Evolutionary conservation across 768 basidiomycete species (phyloP).

Genomic region (Tulasnella calospora): DNA sequence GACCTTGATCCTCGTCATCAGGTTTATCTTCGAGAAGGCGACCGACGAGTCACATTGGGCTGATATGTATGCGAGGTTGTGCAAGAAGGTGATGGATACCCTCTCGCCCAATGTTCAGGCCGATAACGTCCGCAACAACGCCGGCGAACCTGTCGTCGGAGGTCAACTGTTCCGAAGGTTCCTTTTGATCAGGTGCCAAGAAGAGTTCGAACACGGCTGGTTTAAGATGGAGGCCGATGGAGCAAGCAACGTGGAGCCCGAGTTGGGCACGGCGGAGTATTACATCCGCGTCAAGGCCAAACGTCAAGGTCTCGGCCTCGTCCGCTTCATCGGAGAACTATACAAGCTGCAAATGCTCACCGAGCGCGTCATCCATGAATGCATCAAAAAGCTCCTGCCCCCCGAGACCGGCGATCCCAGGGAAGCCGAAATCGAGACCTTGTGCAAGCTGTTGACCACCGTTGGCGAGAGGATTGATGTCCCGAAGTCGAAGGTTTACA

Average conservation of each 20-base stretch:
- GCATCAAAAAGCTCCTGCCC: slow-evolving; percentile 41
- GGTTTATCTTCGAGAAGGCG: slow-evolving; percentile 45
- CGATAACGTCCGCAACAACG: slow-evolving; percentile 35
- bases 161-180: slow-evolving; percentile 47
- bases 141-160: slow-evolving; percentile 40
- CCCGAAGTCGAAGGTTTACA: slow-evolving; percentile 35
- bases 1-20: slow-evolving; percentile 46
- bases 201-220: slow-evolving; percentile 65
- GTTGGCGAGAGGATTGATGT: slow-evolving; percentile 42
- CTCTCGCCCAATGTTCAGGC: slow-evolving; percentile 41
- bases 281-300: slow-evolving; percentile 47
- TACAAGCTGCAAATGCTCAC: slow-evolving; percentile 46
- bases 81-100: slow-evolving; percentile 39
- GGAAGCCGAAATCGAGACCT: slow-evolving; percentile 47
- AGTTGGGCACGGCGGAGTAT: slow-evolving; percentile 36
- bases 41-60: slow-evolving; percentile 49
- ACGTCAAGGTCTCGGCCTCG: slow-evolving; percentile 45
- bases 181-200: slow-evolving; percentile 46
- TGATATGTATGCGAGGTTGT: slow-evolving; percentile 45
- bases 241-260: slow-evolving; percentile 39
- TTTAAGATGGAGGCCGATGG: slow-evolving; percentile 46
- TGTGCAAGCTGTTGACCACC: slow-evolving; percentile 44
- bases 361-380: slow-evolving; percentile 44
- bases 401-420: slow-evolving; percentile 43
- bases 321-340: slow-evolving; percentile 47